These are phyloP conservation scores for Trichoderma reesei DNA, from an alignment of 495 filamentous ascomycete species.

Conservation along the genomic window DNA sequence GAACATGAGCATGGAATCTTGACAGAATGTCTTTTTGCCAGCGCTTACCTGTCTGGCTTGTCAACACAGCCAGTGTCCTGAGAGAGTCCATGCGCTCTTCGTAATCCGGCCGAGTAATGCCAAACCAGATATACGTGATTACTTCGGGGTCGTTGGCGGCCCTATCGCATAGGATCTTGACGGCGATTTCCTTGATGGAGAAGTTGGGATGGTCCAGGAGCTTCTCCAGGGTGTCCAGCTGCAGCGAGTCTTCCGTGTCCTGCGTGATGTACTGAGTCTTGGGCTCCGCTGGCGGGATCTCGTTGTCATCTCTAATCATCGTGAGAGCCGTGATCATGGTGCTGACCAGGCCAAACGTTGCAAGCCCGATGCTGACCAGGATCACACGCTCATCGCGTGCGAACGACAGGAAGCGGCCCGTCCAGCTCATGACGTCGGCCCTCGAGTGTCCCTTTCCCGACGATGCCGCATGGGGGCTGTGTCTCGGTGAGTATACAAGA, in stretches of 20 bases:
- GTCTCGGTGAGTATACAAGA: no score
- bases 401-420: conserved; percentile 17
- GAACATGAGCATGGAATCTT: neutral
- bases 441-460: neutral
- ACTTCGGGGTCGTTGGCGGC: conserved; percentile 35
- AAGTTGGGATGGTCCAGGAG: conserved; percentile 44
- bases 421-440: conserved; percentile 21
- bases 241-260: conserved; percentile 47
- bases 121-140: conserved; percentile 36
- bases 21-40: neutral
- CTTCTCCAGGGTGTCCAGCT: conserved; percentile 37
- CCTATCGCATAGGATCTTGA: conserved; percentile 43
- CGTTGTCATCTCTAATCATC: conserved; percentile 36
- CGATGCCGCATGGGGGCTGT: neutral
- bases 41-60: conserved; percentile 15
- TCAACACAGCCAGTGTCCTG: conserved; percentile 33
- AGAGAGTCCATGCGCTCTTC: conserved; percentile 40
- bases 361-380: conserved; percentile 29
- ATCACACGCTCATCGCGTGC: conserved; percentile 35
- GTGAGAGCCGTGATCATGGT: conserved; percentile 31
- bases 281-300: conserved; percentile 36
- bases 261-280: conserved; percentile 52
- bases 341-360: conserved; percentile 25
- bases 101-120: conserved; percentile 41
- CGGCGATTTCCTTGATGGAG: conserved; percentile 40